phyloP scores from a whole-genome alignment of 2,329 filamentous ascomycete species.

The Byssothecium circinans region DNA sequence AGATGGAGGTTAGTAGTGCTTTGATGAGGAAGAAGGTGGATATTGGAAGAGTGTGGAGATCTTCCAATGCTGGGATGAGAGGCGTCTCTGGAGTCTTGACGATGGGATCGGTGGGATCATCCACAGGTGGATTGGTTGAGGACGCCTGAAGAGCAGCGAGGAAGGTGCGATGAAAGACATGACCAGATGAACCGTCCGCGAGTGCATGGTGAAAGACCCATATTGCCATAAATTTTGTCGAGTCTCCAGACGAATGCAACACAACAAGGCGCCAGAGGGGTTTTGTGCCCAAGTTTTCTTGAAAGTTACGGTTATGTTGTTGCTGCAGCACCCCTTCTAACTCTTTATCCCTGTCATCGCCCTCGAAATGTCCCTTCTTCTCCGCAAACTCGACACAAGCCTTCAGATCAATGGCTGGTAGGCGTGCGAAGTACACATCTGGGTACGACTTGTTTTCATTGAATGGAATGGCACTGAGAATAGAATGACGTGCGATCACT shows the following conservation, averaged over 20 bases:
- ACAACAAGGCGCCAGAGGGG: slow-evolving; percentile 52
- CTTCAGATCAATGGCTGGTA: slow-evolving; percentile 48
- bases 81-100: slow-evolving; percentile 18
- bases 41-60: slow-evolving; percentile 44
- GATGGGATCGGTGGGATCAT: slow-evolving; percentile 5
- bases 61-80: slow-evolving; percentile 47
- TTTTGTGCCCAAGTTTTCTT: slow-evolving; percentile 22
- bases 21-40: slow-evolving; percentile 41
- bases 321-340: slow-evolving; percentile 45
- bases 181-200: slow-evolving; percentile 50
- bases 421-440: slow-evolving; percentile 48
- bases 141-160: slow-evolving; percentile 37
- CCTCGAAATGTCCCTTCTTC: slow-evolving; percentile 16
- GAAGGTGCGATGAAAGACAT: slow-evolving; percentile 50
- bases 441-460: slow-evolving; percentile 43
- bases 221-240: slow-evolving; percentile 43
- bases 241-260: slow-evolving; percentile 18
- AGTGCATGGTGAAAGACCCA: slow-evolving; percentile 55
- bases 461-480: slow-evolving; percentile 48
- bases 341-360: slow-evolving; percentile 41
- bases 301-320: slow-evolving; percentile 48
- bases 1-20: slow-evolving; percentile 36
- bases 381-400: slow-evolving; percentile 40
- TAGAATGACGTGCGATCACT: slow-evolving; percentile 47
- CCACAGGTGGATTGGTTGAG: slow-evolving; percentile 14